Evolutionary conservation across 2,329 filamentous ascomycete genomes (phyloP), one percentile per base, ranked within the genome.

Genomic region (Xylaria polymorpha): DNA sequence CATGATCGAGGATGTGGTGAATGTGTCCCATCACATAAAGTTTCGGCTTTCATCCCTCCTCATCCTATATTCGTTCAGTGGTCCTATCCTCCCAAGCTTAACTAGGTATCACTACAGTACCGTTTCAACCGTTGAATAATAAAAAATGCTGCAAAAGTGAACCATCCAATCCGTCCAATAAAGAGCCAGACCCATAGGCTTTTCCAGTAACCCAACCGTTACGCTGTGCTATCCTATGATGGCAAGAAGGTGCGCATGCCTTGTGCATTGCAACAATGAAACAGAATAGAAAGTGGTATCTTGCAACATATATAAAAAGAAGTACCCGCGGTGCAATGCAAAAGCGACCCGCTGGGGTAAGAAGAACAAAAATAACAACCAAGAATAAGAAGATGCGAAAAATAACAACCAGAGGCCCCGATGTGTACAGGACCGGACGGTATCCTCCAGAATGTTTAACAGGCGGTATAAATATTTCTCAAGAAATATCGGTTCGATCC

Each of bases 201-300:
- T 72, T 72, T 72, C 61, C 63, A 59, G 35, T 64, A 68, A 60
- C 57, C 61, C 68, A 71, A 73, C 66, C 71, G 71, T 62, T 72
- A 69, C 64, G 64, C 60, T 74, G 57, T 62, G 58, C 50, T 65
- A 53, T 64, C 58, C 60, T 39, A 61, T 57, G 29, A 58, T 60
- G 39, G 32, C 62, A 62, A 70, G 58, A 64, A 62, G 61, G 64
- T 57, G 62, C 29, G 43, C 64, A 65, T 67, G 60, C 63, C 68
- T 46, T 53, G 50, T 66, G 41, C 69, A 69, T 71, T 69, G 57
- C 66, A 68, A 37, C 35, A 71, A 72, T 68, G 20, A 61, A 69
- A 61, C 9, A 50, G 53, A 66, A 70, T 51, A 62, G 64, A 65
- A 75, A 75, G 67, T 77, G 75, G 75, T 77, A 77, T 77, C 75